Evolutionary conservation across 2,329 filamentous ascomycete species (phyloP), one percentile per base, ranked within the genome.

Genomic region (Venturiaceae sp.): DNA sequence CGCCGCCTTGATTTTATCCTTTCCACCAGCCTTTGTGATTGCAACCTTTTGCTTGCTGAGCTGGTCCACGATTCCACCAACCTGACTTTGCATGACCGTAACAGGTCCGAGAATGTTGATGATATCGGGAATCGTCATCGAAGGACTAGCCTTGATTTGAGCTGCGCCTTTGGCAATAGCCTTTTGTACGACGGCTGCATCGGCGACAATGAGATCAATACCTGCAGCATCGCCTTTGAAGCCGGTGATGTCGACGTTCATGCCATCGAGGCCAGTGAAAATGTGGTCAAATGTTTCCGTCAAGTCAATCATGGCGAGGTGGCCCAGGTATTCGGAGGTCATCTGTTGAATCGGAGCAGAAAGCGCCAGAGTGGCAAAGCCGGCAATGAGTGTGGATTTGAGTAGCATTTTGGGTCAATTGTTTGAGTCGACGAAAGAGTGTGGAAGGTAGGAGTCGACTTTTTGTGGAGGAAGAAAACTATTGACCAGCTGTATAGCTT

Each of bases 81-180:
- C 53, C 34, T 55, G 32, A 36, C 36, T 41, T 16, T 55, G 33
- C 53, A 55, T 55, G 5, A 55, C 53, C 8, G 28, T 23, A 9
- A 55, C 53, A 13, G 53, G 53, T 8, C 53, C 53, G 23, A 55
- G 53, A 16, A 55, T 55, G 14, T 37, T 55, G 19, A 41, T n/a
- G 16, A 55, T 36, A n/a, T 55, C 53, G 11, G 36, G 28, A 5
- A 41, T 26, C n/a, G 19, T 5, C 33, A 55, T 55, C 2, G 5
- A 30, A 7, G 19, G 14, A n/a, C 53, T 55, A 9, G 16, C 23
- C 30, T 55, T 55, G 6, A 55, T 41, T n/a, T 36, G 26, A 2
- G 33, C 36, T 30, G 36, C 36, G 36, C 53, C 53, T 37, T 55
- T 36, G 19, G 23, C 8, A 16, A 55, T 41, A 9, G 53, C 36